These are phyloP conservation scores for Mucor plumbeus DNA, from an alignment of 371 early-diverging fungal species.

Conservation along the genomic window DNA sequence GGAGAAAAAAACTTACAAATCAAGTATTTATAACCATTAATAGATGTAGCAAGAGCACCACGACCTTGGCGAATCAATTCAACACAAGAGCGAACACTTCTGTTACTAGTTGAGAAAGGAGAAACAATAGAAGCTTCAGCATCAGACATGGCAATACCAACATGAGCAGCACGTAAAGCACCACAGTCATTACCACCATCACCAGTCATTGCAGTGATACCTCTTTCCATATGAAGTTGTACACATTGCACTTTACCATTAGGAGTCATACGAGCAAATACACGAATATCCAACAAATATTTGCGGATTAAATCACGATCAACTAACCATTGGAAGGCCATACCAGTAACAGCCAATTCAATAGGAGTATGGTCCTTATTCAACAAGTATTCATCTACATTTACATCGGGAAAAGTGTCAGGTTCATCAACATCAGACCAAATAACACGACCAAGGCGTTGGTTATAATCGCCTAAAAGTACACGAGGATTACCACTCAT, in stretches of 20 bases:
- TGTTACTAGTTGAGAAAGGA: slow-evolving; percentile 78
- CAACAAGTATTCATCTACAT: slow-evolving; percentile 40
- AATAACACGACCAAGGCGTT: slow-evolving; percentile 29
- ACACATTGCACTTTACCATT: slow-evolving; percentile 74
- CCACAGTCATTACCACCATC: slow-evolving; percentile 98
- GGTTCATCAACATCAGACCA: slow-evolving; percentile 65
- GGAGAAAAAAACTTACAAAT: slow-evolving; percentile 30
- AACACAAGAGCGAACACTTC: slow-evolving; percentile 74
- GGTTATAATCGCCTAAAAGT: slow-evolving; percentile 58
- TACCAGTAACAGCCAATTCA: slow-evolving; percentile 78
- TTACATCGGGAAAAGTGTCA: slow-evolving; percentile 38
- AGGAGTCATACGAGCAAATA: slow-evolving; percentile 85
- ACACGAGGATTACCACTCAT: slow-evolving; percentile 34
- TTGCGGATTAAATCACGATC: slow-evolving; percentile 50
- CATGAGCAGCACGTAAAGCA: slow-evolving; percentile 91
- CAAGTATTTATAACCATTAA: slow-evolving; percentile 78
- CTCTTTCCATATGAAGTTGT: slow-evolving; percentile 76
- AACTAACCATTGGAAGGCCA: slow-evolving; percentile 65
- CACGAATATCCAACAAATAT: slow-evolving; percentile 60
- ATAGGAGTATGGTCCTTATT: slow-evolving; percentile 41
- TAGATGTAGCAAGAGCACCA: slow-evolving; percentile 76
- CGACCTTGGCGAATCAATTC: slow-evolving; percentile 77
- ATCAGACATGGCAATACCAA: slow-evolving; percentile 88
- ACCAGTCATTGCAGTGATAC: slow-evolving; percentile 89
- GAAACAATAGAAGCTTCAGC: slow-evolving; percentile 89